Percentiles rank a stretch among this genome's conserved stretches.
phyloP scores from a whole-genome alignment of 352 stramenopile genomes.

The Phytophthora fragariae region DNA sequence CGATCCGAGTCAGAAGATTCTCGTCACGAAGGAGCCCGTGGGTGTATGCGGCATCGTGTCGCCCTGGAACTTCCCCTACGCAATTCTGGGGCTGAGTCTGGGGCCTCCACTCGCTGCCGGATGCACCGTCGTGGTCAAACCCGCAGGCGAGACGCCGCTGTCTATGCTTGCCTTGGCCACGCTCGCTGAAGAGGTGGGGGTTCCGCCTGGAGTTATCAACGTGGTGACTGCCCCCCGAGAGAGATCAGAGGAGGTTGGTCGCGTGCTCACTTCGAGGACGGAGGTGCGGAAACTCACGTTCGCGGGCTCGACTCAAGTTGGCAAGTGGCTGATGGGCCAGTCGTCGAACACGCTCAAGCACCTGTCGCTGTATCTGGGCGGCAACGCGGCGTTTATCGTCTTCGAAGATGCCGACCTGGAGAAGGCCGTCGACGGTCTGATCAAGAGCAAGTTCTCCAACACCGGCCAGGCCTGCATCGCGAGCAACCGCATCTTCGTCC shows the following conservation, averaged over 20 bases:
- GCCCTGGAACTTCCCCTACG: slow-evolving; percentile 98
- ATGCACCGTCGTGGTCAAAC: slow-evolving; percentile 96
- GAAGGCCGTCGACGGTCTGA: slow-evolving; percentile 76
- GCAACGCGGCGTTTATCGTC: slow-evolving; percentile 92
- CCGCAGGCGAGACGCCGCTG: slow-evolving; percentile 95
- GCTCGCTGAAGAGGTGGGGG: slow-evolving; percentile 85
- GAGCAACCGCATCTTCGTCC: slow-evolving; percentile 93
- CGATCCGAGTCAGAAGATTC: slow-evolving; percentile 56
- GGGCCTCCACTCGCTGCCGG: slow-evolving; percentile 92
- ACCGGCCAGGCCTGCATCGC: slow-evolving; percentile 87
- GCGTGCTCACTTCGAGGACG: slow-evolving; percentile 60
- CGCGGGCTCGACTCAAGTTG: slow-evolving; percentile 83
- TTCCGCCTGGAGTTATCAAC: slow-evolving; percentile 90
- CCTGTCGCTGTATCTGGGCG: slow-evolving; percentile 84
- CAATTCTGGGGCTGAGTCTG: slow-evolving; percentile 97
- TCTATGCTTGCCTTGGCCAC: slow-evolving; percentile 93
- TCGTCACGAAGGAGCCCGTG: slow-evolving; percentile 91
- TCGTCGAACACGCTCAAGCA: slow-evolving; percentile 76
- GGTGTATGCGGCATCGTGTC: slow-evolving; percentile 95
- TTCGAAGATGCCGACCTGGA: slow-evolving; percentile 89
- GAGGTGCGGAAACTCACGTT: slow-evolving; percentile 91
- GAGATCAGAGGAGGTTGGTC: slow-evolving; percentile 73
- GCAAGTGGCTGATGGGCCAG: slow-evolving; percentile 76
- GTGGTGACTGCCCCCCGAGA: slow-evolving; percentile 72
- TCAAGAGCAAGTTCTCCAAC: slow-evolving; percentile 86